Evolutionary conservation across 2,329 filamentous ascomycete genomes (phyloP), one percentile per base, ranked within the genome.

Genomic region (Trichophyton equinum): DNA sequence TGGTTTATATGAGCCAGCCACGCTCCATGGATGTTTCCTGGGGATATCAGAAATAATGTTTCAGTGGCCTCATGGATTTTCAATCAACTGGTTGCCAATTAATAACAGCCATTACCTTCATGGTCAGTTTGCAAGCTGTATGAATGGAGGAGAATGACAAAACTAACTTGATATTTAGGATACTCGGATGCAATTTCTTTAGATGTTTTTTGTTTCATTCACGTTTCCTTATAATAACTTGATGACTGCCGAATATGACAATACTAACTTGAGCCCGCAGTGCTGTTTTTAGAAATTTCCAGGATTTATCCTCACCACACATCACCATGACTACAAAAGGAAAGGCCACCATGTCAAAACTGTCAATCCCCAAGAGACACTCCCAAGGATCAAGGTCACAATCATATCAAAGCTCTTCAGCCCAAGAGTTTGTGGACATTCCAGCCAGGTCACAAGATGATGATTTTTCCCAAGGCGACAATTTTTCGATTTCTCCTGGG

Each of bases 401-500:
- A 47, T 49, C 22, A 57, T 64, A 71, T 63, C 74, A 72, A 68
- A 71, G 72, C 64, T 67, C 71, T 65, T 65, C 72, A 65, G 64
- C 71, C 61, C 72, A 70, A 67, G 73, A 72, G 68, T 66, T 72
- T 56, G 68, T 72, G 68, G 73, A 71, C 66, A 68, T 74, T 67
- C 65, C 70, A 67, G 71, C 74, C 65, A 72, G 70, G 68, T 67
- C 68, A 64, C 73, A 74, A 70, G 74, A 76, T 74, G 71, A 75
- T 73, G 74, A 76, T 62, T 68, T 75, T 63, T 72, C 72, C 60
- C 73, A 70, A 67, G 72, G 73, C 67, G 73, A 74, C 69, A 71
- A 65, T 64, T 74, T 74, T 64, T 74, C 74, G 63, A 70, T 75
- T 63, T 74, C 71, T 68, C 75, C 74, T 65, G 73, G 67, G 3